Evolutionary conservation across 768 basidiomycete species (phyloP).

Genomic region (Astraeus odoratus): DNA sequence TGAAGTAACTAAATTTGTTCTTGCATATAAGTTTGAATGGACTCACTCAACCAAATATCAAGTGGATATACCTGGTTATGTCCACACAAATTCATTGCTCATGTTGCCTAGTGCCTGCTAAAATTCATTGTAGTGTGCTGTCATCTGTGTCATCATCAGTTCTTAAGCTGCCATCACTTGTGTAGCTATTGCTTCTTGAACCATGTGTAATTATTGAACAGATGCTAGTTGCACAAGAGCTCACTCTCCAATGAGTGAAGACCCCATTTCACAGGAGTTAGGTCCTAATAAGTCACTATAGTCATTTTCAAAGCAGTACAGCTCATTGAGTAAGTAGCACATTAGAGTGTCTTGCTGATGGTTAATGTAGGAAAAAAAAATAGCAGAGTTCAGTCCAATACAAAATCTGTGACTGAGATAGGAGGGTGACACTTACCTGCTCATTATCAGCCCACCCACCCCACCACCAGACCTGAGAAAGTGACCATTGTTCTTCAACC

Average conservation of each 20-base stretch:
- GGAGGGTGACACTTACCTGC: conserved; percentile 18
- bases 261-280: neutral
- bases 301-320: conserved; percentile 20
- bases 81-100: neutral
- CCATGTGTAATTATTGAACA: neutral
- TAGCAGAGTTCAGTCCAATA: too few relatives aligned
- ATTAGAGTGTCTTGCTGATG: conserved; percentile 4
- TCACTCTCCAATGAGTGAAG: neutral
- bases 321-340: conserved; percentile 23
- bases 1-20: too few relatives aligned
- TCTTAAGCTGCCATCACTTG: neutral
- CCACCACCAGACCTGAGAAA: conserved; percentile 32
- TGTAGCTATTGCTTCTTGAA: neutral
- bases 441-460: conserved; percentile 37
- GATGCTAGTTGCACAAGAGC: neutral
- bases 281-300: conserved; percentile 12
- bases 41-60: neutral
- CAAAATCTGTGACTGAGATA: too few relatives aligned
- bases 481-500: conserved; percentile 27
- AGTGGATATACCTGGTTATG: neutral
- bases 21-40: too few relatives aligned
- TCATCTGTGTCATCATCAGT: neutral
- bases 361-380: neutral
- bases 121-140: too few relatives aligned
- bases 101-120: neutral